These are phyloP conservation scores for Cercophora sp. DNA, from an alignment of 495 filamentous ascomycete genomes.

Conservation along the genomic window DNA sequence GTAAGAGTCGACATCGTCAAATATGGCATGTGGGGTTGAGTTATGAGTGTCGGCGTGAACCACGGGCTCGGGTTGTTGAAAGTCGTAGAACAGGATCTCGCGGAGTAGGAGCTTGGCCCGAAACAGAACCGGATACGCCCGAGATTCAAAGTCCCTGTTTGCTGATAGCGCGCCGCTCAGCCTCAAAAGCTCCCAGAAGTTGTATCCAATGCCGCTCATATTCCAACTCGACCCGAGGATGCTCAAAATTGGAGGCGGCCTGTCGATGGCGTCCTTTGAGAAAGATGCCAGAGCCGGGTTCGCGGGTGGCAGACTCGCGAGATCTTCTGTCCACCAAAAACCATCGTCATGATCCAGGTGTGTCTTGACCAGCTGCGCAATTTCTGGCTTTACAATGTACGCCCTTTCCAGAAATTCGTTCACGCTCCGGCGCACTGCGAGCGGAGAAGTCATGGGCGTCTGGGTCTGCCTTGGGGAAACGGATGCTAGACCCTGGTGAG, in stretches of 20 bases:
- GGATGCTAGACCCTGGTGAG: slow-evolving; percentile 27
- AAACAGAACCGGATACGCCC: slow-evolving; percentile 41
- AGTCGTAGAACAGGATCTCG: slow-evolving; percentile 47
- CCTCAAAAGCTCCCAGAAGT: slow-evolving; percentile 45
- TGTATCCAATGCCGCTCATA: slow-evolving; percentile 36
- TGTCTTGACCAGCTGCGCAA: slow-evolving; percentile 36
- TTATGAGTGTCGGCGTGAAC: slow-evolving; percentile 40
- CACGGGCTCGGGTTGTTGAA: slow-evolving; percentile 45
- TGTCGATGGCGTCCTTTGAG: slow-evolving; percentile 35
- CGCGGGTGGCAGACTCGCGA: slow-evolving; percentile 39
- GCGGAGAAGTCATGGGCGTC: slow-evolving; percentile 47
- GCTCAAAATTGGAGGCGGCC: slow-evolving; percentile 40
- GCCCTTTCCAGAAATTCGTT: slow-evolving; percentile 47
- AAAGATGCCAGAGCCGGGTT: slow-evolving; percentile 41
- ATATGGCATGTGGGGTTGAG: slow-evolving; percentile 28
- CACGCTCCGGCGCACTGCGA: slow-evolving; percentile 46
- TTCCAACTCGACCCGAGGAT: slow-evolving; percentile 48
- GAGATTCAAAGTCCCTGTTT: slow-evolving; percentile 37
- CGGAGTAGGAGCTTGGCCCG: slow-evolving; percentile 47
- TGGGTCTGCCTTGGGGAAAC: slow-evolving; percentile 43
- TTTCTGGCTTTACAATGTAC: slow-evolving; percentile 35
- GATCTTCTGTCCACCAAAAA: slow-evolving; percentile 51
- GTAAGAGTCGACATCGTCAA: slow-evolving; percentile 43
- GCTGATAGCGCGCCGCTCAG: slow-evolving; percentile 40
- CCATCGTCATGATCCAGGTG: slow-evolving; percentile 47